phyloP scores from a whole-genome alignment of 2,329 filamentous ascomycete species.

The Chaetomiaceae sp. region DNA sequence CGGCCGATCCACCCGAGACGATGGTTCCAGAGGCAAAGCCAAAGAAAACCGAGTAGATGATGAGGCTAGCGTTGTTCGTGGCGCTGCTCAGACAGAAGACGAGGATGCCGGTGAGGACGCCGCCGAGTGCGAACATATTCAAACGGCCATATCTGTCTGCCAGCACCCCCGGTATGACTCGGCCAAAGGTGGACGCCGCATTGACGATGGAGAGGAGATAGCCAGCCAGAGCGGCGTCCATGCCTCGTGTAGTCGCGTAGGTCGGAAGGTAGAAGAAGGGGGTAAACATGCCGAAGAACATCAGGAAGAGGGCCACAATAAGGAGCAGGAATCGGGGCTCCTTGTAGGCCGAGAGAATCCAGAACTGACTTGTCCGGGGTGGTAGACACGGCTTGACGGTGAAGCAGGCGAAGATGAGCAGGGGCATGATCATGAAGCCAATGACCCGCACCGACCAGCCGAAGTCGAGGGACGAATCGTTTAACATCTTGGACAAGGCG shows the following conservation, averaged over 20 bases:
- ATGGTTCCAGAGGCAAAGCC: slow-evolving; percentile 41
- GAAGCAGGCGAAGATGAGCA: slow-evolving; percentile 38
- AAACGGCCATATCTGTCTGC: too few relatives aligned
- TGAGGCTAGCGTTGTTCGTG: slow-evolving; percentile 28
- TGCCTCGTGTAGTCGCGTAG: slow-evolving; percentile 50
- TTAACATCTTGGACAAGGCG: slow-evolving; percentile 43
- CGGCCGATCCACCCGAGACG: slow-evolving; percentile 42
- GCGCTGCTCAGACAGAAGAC: slow-evolving; percentile 37
- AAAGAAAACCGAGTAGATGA: slow-evolving; percentile 35
- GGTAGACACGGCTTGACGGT: slow-evolving; percentile 33
- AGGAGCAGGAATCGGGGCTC: too few relatives aligned
- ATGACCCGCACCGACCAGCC: slow-evolving; percentile 50
- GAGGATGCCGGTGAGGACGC: too few relatives aligned
- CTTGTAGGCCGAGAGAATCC: too few relatives aligned
- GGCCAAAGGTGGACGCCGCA: slow-evolving; percentile 45
- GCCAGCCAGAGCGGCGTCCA: slow-evolving; percentile 54
- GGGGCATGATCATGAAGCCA: slow-evolving; percentile 45
- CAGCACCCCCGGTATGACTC: slow-evolving; percentile 46
- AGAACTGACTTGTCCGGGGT: slow-evolving; percentile 34
- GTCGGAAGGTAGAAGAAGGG: slow-evolving; percentile 57
- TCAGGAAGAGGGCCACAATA: too few relatives aligned
- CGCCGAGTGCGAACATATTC: too few relatives aligned
- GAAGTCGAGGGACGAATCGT: slow-evolving; percentile 41
- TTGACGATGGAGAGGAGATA: slow-evolving; percentile 67
- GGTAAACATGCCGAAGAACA: slow-evolving; percentile 49